Evolutionary conservation across 345 rosid genomes (phyloP).

Genomic region (Noccaea caerulescens): DNA sequence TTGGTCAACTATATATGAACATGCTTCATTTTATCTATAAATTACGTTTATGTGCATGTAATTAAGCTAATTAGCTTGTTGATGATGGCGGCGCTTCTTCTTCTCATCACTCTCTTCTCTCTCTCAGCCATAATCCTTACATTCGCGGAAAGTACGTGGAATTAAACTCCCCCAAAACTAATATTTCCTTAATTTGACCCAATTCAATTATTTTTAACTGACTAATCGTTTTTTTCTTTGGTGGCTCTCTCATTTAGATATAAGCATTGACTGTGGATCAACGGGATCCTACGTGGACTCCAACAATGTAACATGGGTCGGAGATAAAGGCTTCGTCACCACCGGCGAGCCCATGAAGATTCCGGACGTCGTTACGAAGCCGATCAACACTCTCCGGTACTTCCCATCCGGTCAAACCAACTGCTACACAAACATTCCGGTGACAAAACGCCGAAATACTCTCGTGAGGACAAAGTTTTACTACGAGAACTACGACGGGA

Average conservation of each 20-base stretch:
- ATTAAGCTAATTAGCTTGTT: conserved; percentile 13
- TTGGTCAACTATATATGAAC: conserved; percentile 15
- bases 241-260: background rate
- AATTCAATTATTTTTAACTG: background rate
- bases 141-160: conserved; percentile 12
- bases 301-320: conserved; percentile 41
- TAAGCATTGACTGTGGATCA: conserved; percentile 42
- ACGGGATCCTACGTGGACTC: conserved; percentile 36
- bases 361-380: conserved; percentile 15
- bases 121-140: conserved; percentile 2
- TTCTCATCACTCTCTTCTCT: conserved; percentile 17
- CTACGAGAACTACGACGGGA: conserved; percentile 38
- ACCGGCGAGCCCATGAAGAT: conserved; percentile 26
- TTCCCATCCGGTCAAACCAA: conserved; percentile 37
- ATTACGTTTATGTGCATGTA: conserved; percentile 33
- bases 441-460: conserved; percentile 14
- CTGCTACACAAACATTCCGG: conserved; percentile 39
- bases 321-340: conserved; percentile 34
- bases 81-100: conserved; percentile 23
- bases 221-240: background rate
- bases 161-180: background rate
- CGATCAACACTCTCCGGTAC: conserved; percentile 37
- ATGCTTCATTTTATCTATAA: conserved; percentile 18
- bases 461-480: conserved; percentile 33
- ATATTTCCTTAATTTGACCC: background rate